Evolutionary conservation across 2,329 filamentous ascomycete genomes (phyloP).

Genomic region (Fusarium tupiense): DNA sequence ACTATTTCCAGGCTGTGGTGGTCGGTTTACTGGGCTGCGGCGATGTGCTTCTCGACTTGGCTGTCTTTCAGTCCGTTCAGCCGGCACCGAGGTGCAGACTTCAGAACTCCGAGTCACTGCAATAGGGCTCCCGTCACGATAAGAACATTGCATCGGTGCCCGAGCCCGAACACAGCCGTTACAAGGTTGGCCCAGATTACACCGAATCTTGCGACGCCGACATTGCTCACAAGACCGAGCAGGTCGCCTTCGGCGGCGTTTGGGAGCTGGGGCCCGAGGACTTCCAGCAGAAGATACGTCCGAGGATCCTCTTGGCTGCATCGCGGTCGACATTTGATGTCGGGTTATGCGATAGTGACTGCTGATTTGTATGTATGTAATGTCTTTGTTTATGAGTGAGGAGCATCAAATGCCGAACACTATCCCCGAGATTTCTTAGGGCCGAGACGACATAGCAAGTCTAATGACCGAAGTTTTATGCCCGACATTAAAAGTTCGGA

Average conservation of each 20-base stretch:
- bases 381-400: conserved; percentile 23
- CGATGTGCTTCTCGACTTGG: conserved; percentile 4
- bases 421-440: conserved; percentile 25
- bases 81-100: neutral
- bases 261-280: conserved; percentile 2
- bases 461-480: conserved; percentile 6
- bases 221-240: conserved; percentile 42
- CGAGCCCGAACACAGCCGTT: conserved; percentile 39
- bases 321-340: neutral
- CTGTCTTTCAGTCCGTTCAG: neutral
- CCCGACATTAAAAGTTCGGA: conserved; percentile 28
- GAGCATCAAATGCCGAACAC: conserved; percentile 18
- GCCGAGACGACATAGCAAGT: neutral
- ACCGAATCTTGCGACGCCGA: conserved; percentile 40
- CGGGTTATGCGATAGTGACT: neutral
- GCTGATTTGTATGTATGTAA: neutral
- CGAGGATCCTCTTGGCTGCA: conserved; percentile 2
- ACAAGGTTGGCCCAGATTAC: conserved; percentile 37
- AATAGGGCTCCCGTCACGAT: conserved; percentile 31
- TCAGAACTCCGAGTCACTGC: neutral
- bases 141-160: conserved; percentile 38
- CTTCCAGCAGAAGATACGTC: conserved; percentile 2
- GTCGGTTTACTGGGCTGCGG: conserved; percentile 13
- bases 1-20: neutral
- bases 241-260: conserved; percentile 39